Conservation (phyloP, 169 alveolate species). For the Plasmodium coatneyi region DNA sequence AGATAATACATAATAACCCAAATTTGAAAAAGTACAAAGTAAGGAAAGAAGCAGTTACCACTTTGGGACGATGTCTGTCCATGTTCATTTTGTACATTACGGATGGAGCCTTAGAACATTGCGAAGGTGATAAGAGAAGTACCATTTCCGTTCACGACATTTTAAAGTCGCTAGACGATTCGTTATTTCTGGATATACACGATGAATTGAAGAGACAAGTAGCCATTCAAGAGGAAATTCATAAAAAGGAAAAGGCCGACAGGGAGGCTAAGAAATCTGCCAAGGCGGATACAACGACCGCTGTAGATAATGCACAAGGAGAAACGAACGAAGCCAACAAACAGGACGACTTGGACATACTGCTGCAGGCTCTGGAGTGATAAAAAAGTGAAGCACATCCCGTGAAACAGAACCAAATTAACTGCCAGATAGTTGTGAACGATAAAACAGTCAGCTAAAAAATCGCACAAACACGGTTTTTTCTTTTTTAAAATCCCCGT, state of each 20-base stretch:
- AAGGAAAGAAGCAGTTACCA: conserved; percentile 45
- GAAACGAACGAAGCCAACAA: not conserved
- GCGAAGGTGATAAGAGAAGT: conserved; percentile 51
- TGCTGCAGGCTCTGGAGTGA: conserved; percentile 53
- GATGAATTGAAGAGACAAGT: conserved; percentile 36
- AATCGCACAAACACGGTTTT: not conserved
- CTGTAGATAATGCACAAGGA: not conserved
- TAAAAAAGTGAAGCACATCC: not conserved
- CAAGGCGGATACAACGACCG: not conserved
- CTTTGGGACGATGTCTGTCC: conserved; percentile 50
- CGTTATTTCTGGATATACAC: conserved; percentile 50
- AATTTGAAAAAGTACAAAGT: conserved; percentile 31
- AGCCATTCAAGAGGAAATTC: conserved; percentile 50
- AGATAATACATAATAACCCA: conserved; percentile 36
- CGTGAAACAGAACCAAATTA: not conserved
- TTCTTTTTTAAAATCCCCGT: no score
- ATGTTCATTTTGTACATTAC: conserved; percentile 62
- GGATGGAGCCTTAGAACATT: conserved; percentile 68
- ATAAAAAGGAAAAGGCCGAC: conserved; percentile 17
- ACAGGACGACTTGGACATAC: conserved; percentile 54
- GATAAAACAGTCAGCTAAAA: not conserved
- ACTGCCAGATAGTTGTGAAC: not conserved
- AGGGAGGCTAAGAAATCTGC: not conserved
- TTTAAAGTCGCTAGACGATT: conserved; percentile 56
- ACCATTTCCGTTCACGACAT: conserved; percentile 39